Percentiles rank a stretch among this genome's conserved stretches.
These are phyloP conservation scores for Aspergillus calidoustus DNA, from an alignment of 2,329 filamentous ascomycete species.

Conservation along the genomic window DNA sequence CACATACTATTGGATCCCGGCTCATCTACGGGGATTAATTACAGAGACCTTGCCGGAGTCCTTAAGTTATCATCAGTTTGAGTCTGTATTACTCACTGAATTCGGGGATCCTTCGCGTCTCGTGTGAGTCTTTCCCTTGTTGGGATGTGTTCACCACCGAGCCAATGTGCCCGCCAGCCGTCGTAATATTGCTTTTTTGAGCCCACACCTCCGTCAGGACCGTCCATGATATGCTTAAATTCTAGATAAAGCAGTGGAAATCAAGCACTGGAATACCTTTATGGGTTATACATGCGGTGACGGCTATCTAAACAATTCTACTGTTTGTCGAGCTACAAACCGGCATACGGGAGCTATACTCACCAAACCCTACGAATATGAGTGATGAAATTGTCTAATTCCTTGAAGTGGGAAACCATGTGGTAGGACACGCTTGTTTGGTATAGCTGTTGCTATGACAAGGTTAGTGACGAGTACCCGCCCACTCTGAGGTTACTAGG, in stretches of 20 bases:
- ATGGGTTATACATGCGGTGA: neutral
- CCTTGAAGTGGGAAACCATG: too few relatives aligned
- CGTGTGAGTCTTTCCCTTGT: slow-evolving; percentile 18
- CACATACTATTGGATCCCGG: slow-evolving; percentile 2
- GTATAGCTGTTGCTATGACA: neutral
- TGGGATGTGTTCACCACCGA: neutral
- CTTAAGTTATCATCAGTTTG: neutral
- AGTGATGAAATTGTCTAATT: too few relatives aligned
- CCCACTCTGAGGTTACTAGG: too few relatives aligned
- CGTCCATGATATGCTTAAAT: neutral
- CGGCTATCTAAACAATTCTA: neutral
- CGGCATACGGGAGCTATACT: neutral
- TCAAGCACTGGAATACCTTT: neutral
- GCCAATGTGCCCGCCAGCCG: neutral
- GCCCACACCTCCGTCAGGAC: neutral
- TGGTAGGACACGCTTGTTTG: too few relatives aligned
- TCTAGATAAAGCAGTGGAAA: neutral
- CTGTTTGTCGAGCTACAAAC: neutral
- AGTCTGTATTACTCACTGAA: neutral
- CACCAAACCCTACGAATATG: neutral
- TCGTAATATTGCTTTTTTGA: slow-evolving; percentile 2
- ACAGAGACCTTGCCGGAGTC: neutral
- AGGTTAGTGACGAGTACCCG: neutral
- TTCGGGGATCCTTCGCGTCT: neutral
- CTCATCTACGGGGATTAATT: neutral